Conservation (phyloP, 805 yeast species). For the Ogataea ganodermae region DNA sequence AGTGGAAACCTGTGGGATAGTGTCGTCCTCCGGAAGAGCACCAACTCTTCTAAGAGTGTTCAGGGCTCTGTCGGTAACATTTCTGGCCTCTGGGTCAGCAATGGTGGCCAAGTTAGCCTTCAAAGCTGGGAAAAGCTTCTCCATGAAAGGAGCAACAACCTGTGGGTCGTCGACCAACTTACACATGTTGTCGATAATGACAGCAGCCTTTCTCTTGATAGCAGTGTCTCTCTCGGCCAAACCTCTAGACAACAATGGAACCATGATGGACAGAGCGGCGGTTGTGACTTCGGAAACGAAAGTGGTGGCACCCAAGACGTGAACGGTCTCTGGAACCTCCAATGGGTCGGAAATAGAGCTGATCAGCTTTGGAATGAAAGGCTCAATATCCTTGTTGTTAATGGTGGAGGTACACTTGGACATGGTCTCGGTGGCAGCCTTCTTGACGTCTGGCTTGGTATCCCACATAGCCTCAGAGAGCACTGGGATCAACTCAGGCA, state of each 20-base stretch:
- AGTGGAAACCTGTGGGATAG: constrained; percentile 94
- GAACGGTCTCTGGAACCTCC: constrained; percentile 98
- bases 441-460: constrained; percentile 97
- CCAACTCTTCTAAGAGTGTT: constrained; percentile 98
- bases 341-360: constrained; percentile 96
- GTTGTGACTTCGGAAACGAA: constrained; percentile 99
- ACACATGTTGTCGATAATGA: constrained; percentile 99
- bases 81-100: constrained; percentile 99
- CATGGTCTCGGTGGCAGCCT: constrained; percentile 94
- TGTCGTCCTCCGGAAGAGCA: constrained; percentile 87
- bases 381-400: constrained; percentile 99
- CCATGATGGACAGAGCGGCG: constrained; percentile 99
- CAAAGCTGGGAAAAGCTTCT: constrained; percentile 93
- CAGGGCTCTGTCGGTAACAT: constrained; percentile 95
- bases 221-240: constrained; percentile 99
- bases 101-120: constrained; percentile 91
- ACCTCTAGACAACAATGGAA: constrained; percentile 98
- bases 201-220: constrained; percentile 99
- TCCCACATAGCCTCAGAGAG: constrained; percentile 99
- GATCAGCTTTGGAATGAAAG: constrained; percentile 97
- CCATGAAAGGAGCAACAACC: constrained; percentile 99
- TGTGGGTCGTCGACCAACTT: constrained; percentile 99
- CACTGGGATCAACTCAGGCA: constrained; percentile 99
- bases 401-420: constrained; percentile 96
- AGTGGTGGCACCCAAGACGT: constrained; percentile 98